Evolutionary conservation across 805 yeast genomes (phyloP), one percentile per base, ranked within the genome.

Genomic region (Kluyveromyces dobzhanskii): DNA sequence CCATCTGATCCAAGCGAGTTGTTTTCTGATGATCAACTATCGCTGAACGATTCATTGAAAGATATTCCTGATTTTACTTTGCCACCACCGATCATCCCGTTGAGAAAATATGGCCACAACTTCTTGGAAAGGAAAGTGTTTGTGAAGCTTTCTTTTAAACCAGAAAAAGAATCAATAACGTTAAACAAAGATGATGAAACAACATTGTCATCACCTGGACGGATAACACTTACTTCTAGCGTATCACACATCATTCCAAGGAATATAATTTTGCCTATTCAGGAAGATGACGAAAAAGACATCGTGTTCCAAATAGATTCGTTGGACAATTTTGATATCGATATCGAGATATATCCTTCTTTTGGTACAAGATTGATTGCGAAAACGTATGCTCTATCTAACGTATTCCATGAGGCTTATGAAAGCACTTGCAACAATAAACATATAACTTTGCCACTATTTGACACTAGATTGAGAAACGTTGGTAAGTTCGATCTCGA

Each of bases 71-170:
- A 86, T 51, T 71, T 92, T 35, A 76, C 87, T 17, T 68, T 92
- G 42, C 98, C 98, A 0, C 98, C 98, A 1, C 98, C 98, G 3
- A 85, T 92, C 39, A 77, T 92, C 37, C 98, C 98, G 0, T 65
- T 92, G 39, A 72, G 96, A 51, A 76, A 94, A 51, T 92, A 92
- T 56, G 98, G 98, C 12, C 98, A 92, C 61, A 92, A 86, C 58
- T 92, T 87, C 65, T 64, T 92, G 53, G 97, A 92, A 55, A 85
- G 84, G 56, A 86, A 85, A 58, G 85, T 85, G 4, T 77, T 87
- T 45, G 71, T 92, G 23, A 95, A 88, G 55, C 64, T 92, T 31
- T 71, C 75, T 2, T 80, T 87, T 50, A 76, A 78, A 48, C 38
- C 71, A 41, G 66, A 67, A 7, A 56, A 69, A 36, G 63, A 67